phyloP scores from a whole-genome alignment of 2,329 filamentous ascomycete species.

The Phyllosticta citribraziliensis region DNA sequence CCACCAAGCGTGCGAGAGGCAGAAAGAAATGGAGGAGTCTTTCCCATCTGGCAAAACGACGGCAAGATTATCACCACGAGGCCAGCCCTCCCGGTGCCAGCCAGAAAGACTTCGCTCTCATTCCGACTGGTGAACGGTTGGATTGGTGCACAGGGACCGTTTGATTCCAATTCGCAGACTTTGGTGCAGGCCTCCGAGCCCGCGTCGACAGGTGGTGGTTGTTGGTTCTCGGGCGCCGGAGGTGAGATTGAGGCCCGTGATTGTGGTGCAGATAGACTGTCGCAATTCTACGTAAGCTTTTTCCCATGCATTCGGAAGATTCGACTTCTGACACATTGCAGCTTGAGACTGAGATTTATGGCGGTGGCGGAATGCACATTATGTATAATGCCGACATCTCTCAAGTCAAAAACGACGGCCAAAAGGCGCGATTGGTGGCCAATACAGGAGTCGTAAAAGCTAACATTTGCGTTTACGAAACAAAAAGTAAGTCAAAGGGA shows the following conservation, averaged over 20 bases:
- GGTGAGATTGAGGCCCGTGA: not conserved
- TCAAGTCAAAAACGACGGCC: not conserved
- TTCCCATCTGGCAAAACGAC: not conserved
- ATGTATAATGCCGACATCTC: not conserved
- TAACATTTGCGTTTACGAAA: not conserved
- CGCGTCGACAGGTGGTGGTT: not conserved
- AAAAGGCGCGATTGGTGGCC: not conserved
- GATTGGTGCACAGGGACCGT: not conserved
- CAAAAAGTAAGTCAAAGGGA: not conserved
- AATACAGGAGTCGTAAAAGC: not conserved
- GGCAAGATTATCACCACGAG: not conserved
- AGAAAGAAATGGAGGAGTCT: not conserved
- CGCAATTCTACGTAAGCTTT: not conserved
- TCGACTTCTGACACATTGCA: not conserved
- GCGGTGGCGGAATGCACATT: not conserved
- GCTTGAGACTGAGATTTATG: not conserved
- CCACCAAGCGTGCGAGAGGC: not conserved
- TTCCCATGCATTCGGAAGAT: not conserved
- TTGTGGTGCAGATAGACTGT: not conserved
- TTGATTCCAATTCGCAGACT: not conserved
- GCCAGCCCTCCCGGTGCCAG: not conserved
- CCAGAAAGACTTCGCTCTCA: not conserved
- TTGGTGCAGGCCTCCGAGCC: not conserved
- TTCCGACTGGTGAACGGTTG: not conserved
- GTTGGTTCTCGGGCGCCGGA: not conserved